Conservation (phyloP, 805 yeast genomes). For the Ogataea nakhonphanomensis region DNA sequence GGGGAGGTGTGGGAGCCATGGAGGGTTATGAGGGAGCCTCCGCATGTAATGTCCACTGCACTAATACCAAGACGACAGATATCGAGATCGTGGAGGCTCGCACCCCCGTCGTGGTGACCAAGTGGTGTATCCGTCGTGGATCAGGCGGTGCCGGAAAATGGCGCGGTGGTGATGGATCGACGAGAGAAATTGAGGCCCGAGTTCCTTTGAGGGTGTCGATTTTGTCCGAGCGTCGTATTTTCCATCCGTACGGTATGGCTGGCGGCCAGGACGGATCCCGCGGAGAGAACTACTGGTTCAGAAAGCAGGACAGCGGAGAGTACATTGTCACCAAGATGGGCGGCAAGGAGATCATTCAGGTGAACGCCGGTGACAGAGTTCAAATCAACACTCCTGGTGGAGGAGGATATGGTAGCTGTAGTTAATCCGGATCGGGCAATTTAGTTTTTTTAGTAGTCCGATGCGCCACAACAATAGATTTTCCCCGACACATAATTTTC, state of each 20-base stretch:
- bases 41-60: slow-evolving; percentile 51
- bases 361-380: slow-evolving; percentile 30
- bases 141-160: slow-evolving; percentile 49
- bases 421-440: background rate
- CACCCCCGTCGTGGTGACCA: slow-evolving; percentile 47
- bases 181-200: slow-evolving; percentile 41
- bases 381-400: slow-evolving; percentile 36
- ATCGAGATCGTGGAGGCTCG: slow-evolving; percentile 51
- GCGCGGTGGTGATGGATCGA: slow-evolving; percentile 48
- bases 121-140: slow-evolving; percentile 41
- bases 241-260: slow-evolving; percentile 43
- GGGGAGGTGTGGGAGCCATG: slow-evolving; percentile 55
- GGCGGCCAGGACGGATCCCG: slow-evolving; percentile 43
- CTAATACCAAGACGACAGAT: slow-evolving; percentile 54
- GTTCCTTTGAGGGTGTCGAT: slow-evolving; percentile 36
- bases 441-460: background rate
- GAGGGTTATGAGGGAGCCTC: slow-evolving; percentile 43
- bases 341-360: slow-evolving; percentile 28
- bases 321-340: slow-evolving; percentile 26
- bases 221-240: slow-evolving; percentile 42
- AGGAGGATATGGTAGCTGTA: slow-evolving; percentile 32
- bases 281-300: slow-evolving; percentile 34
- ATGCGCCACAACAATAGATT: background rate
- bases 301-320: slow-evolving; percentile 16
- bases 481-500: background rate